phyloP scores from a whole-genome alignment of 306 rosid genomes.

The Rosa rugosa region DNA sequence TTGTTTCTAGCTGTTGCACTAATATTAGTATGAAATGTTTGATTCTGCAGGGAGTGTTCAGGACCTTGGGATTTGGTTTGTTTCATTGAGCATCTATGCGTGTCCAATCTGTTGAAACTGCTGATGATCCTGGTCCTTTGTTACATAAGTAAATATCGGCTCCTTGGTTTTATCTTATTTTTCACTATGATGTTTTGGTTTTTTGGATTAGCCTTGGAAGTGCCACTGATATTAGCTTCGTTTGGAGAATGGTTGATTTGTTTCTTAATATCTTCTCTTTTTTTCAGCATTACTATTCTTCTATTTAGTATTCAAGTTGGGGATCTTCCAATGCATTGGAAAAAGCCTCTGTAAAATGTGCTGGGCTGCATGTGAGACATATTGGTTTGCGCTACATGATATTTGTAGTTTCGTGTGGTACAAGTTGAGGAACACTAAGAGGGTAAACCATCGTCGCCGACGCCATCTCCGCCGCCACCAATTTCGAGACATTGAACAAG shows the following conservation, averaged over 20 bases:
- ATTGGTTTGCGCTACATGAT: conserved; percentile 41
- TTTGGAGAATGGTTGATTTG: background rate
- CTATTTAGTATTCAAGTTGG: conserved; percentile 48
- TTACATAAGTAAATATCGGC: conserved; percentile 36
- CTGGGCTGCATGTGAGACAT: conserved; percentile 47
- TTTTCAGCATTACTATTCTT: conserved; percentile 42
- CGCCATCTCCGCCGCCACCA: background rate
- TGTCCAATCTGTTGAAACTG: conserved; percentile 34
- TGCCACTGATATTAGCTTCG: background rate
- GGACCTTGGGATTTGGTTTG: conserved; percentile 45
- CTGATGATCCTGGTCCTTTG: conserved; percentile 44
- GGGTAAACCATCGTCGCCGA: conserved; percentile 33
- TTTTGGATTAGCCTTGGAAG: background rate
- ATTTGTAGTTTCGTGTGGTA: conserved; percentile 43
- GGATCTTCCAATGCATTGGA: conserved; percentile 53
- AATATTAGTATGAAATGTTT: background rate
- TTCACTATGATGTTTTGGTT: background rate
- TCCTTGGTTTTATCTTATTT: background rate
- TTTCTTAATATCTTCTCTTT: background rate
- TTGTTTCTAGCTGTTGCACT: background rate
- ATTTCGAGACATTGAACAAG: conserved; percentile 42
- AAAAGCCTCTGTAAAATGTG: conserved; percentile 49
- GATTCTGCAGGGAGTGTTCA: conserved; percentile 42
- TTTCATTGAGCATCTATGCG: conserved; percentile 48
- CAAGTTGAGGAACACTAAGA: conserved; percentile 43